Evolutionary conservation across 805 yeast genomes (phyloP), one percentile per base, ranked within the genome.

Genomic region (Kodamaea sagamina): DNA sequence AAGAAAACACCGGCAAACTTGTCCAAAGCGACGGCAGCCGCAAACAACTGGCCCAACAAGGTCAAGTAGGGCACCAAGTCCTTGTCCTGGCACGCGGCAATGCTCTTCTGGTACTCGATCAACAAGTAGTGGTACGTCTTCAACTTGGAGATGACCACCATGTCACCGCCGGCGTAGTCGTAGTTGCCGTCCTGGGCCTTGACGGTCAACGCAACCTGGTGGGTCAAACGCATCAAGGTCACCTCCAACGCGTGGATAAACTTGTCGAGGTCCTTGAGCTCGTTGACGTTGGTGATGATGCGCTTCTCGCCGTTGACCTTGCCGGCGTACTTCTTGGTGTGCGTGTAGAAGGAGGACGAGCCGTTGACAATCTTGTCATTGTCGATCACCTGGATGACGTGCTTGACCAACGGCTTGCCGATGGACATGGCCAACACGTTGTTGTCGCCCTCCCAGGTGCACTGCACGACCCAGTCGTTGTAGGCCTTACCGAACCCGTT

Each of bases 381-480:
- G 41, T 44, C 42, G 26, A 67, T 50, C 4, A 63, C 53, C 5
- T 57, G 54, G 39, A 68, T 58, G 18, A 74, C 72, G 45, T 69
- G 65, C 62, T 78, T 84, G 49, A 82, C 70, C 29, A 84, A 71
- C 18, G 93, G 80, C 62, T 92, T 82, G 45, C 96, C 97, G 46
- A 89, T 79, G 42, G 89, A 83, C 65, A 88, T 80, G 2, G 89
- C 86, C 50, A 90, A 74, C 34, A 90, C 84, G 57, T 82, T 89
- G 71, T 90, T 90, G 65, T 90, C 97, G 65, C 97, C 97, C 71
- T 90, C 97, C 97, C 97, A 90, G 13, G 97, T 90, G 67, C 96
- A 89, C 69, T 90, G 97, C 31, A 90, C 97, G n/a, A 86, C 96
- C 88, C 95, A 92, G 63, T 90, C 97, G 49, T 78, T 77, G 71